Conservation (phyloP, 805 yeast species). For the Lachancea nothofagi region DNA sequence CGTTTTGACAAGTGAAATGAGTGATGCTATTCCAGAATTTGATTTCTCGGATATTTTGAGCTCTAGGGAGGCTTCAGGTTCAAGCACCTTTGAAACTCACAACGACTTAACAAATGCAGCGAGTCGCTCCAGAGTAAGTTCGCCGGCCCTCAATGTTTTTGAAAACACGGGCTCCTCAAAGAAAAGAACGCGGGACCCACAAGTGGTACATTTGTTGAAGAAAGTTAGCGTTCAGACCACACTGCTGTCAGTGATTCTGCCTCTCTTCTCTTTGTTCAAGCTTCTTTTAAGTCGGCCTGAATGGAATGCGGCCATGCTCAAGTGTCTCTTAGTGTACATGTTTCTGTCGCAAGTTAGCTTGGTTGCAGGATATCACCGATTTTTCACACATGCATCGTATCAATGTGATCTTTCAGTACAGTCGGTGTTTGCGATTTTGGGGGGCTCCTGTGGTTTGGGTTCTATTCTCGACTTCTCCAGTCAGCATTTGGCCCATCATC, state of each 20-base stretch:
- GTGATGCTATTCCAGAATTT: conserved; percentile 22
- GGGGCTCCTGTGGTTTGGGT: conserved; percentile 26
- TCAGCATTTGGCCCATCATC: conserved; percentile 81
- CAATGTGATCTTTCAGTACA: conserved; percentile 20
- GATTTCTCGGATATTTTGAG: conserved; percentile 17
- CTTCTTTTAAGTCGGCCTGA: conserved; percentile 17
- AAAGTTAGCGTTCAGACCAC: conserved; percentile 23
- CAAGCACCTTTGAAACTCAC: background rate
- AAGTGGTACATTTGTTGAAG: conserved; percentile 23
- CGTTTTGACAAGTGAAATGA: conserved; percentile 9
- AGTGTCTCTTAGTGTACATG: conserved; percentile 16
- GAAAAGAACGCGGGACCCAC: conserved; percentile 21
- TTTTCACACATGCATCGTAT: conserved; percentile 24
- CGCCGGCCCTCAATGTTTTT: background rate
- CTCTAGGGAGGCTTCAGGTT: conserved; percentile 5
- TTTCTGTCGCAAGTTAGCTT: conserved; percentile 18
- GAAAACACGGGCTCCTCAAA: too few species aligned
- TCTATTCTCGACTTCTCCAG: conserved; percentile 23
- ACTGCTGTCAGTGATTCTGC: conserved; percentile 20
- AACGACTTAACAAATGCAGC: background rate
- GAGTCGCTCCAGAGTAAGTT: background rate
- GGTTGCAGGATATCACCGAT: conserved; percentile 27
- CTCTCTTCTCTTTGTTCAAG: conserved; percentile 22
- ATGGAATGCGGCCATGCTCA: conserved; percentile 11
- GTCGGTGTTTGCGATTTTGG: conserved; percentile 19